Evolutionary conservation across 768 basidiomycete species (phyloP), one percentile per base, ranked within the genome.

Genomic region (Daedalea quercina): DNA sequence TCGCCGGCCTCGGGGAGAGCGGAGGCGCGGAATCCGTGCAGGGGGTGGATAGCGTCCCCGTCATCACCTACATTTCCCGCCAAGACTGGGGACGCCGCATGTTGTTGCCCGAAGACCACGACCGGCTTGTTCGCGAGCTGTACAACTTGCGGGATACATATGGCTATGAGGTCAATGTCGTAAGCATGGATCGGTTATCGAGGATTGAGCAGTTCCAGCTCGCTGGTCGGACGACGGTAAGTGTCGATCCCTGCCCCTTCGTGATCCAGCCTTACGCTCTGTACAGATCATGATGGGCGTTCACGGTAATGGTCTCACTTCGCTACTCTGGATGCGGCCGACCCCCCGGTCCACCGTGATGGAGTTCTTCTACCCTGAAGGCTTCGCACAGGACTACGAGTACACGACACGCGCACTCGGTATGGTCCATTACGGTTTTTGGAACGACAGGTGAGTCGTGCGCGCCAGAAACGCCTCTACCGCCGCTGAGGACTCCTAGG

Each of bases 251-350:
- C 22, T 25, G 31, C 34, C 25, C 34, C 19, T 19, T 46, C n/a
- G 35, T 58, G 9, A 45, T 26, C 44, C 48, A 9, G 55, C 15
- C 33, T 60, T n/a, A 50, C 15, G 40, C 9, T 42, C 6, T 33
- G n/a, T 25, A 6, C 55, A 95, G 93, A 90, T 95, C 61, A 79
- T 95, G 84, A 86, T 94, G 79, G 93, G 93, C 53, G 87, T 95
- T 15, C 93, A 95, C 61, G 93, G 94, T 9, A 95, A 96, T 63
- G 94, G 90, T 28, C 67, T 96, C 35, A 94, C 92, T 0, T 78
- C 90, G 25, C 76, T 94, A 0, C 65, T 96, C 3, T 96, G 92
- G 93, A 96, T 95, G 94, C 85, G 87, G 22, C 87, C 90, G 1
- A 81, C 79, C 2, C 83, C 84, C 4, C 76, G 85, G 17, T 79